A percentile compares a stretch with the other conserved stretches of the same genome.
phyloP scores from a whole-genome alignment of 306 rosid species.

The Ochetophila trinervis region DNA sequence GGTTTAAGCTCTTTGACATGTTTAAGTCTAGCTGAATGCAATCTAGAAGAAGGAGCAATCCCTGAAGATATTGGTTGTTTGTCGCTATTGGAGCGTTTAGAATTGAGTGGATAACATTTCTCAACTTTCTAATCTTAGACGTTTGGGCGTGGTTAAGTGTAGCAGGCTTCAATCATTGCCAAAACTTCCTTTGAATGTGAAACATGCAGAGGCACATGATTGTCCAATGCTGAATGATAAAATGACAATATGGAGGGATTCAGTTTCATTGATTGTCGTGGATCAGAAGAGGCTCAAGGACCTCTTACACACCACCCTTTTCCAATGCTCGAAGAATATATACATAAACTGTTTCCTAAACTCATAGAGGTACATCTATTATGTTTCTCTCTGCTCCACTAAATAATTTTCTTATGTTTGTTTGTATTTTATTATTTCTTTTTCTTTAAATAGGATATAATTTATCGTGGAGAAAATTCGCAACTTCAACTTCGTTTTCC shows the following conservation, averaged over 20 bases:
- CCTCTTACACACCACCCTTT: background rate
- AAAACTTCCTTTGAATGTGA: constrained; percentile 12
- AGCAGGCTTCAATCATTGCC: constrained; percentile 19
- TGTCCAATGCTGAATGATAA: constrained; percentile 7
- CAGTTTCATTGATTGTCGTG: background rate
- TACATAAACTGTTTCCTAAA: background rate
- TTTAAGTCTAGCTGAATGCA: constrained; percentile 17
- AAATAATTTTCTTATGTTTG: background rate
- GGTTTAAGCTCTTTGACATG: background rate
- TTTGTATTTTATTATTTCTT: background rate
- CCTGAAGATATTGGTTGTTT: constrained; percentile 16
- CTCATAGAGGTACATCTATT: background rate
- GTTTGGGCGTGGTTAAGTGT: constrained; percentile 6
- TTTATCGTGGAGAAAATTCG: background rate
- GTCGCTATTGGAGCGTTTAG: constrained; percentile 8
- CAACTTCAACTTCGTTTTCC: too few species aligned
- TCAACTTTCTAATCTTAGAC: constrained; percentile 14
- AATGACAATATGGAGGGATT: background rate
- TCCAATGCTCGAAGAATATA: too few species aligned
- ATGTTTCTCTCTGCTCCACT: background rate
- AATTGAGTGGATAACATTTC: constrained; percentile 16
- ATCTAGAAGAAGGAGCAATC: constrained; percentile 15
- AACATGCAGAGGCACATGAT: background rate
- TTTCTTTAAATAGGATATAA: background rate
- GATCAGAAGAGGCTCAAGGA: background rate